A percentile compares a stretch with the other conserved stretches of the same genome.
Evolutionary conservation across 2,329 filamentous ascomycete species (phyloP).

Genomic region (Atkinsonella hypoxylon): DNA sequence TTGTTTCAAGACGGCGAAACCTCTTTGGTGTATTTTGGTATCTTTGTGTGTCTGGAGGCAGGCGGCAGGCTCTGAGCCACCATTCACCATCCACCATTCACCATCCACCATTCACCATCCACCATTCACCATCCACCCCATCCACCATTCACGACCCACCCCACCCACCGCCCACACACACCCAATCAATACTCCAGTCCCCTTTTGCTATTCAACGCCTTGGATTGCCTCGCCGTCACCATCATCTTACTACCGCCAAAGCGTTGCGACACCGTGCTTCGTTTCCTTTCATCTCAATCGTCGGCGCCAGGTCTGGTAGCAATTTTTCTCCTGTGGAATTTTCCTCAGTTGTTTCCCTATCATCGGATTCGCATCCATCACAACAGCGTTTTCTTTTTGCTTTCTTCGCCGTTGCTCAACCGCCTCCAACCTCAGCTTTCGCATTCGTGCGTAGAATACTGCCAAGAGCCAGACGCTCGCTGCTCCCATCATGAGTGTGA

Average conservation of each 20-base stretch:
- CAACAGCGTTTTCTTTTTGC: neutral
- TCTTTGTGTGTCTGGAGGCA: too few relatives aligned
- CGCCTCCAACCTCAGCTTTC: neutral
- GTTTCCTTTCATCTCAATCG: conserved; percentile 2
- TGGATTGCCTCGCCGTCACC: neutral
- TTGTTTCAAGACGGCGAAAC: too few relatives aligned
- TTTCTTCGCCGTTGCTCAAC: neutral
- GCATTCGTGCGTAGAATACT: neutral
- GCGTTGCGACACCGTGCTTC: neutral
- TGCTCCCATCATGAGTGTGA: conserved; percentile 16
- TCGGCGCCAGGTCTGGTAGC: neutral
- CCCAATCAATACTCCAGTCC: too few relatives aligned
- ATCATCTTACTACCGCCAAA: neutral
- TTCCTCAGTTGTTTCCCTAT: neutral
- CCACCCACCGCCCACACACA: too few relatives aligned
- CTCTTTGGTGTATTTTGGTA: too few relatives aligned
- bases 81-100: neutral
- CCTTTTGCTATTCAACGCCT: neutral
- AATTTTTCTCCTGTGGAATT: neutral
- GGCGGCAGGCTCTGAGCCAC: neutral
- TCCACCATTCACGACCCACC: too few relatives aligned
- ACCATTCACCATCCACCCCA: too few relatives aligned
- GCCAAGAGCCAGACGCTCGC: conserved; percentile 6
- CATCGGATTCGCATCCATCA: neutral
- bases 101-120: neutral